phyloP scores from a whole-genome alignment of 352 stramenopile species.

The Globisporangium perplexum region DNA sequence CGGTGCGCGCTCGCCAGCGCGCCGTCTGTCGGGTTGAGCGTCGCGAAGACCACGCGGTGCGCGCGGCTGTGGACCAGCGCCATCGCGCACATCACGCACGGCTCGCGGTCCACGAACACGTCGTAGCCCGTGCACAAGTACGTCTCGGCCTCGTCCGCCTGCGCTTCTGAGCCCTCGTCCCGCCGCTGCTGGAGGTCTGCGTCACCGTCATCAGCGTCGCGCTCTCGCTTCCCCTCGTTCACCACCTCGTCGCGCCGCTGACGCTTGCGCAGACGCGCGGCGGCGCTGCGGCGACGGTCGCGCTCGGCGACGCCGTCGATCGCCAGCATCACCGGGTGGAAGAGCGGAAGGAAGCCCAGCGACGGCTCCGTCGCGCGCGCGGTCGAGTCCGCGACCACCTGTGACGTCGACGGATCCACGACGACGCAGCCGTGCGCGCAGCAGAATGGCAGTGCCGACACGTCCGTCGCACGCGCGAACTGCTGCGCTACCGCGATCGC shows the following conservation, averaged over 20 bases:
- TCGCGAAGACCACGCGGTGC: slow-evolving; percentile 71
- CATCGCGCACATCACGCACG: slow-evolving; percentile 89
- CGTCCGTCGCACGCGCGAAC: slow-evolving; percentile 7
- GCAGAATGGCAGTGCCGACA: slow-evolving; percentile 13
- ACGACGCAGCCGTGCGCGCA: slow-evolving; percentile 54
- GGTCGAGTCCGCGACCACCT: slow-evolving; percentile 24
- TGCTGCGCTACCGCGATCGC: slow-evolving; percentile 20
- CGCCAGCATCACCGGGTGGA: slow-evolving; percentile 65
- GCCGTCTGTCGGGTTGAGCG: slow-evolving; percentile 45
- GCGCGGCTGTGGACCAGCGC: slow-evolving; percentile 83
- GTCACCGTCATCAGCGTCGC: slow-evolving; percentile 1
- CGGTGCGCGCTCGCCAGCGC: slow-evolving; percentile 54
- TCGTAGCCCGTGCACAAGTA: slow-evolving; percentile 90
- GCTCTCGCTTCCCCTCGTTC: neutral
- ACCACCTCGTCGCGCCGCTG: slow-evolving; percentile 17
- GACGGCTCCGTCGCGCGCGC: neutral
- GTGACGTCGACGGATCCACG: slow-evolving; percentile 31
- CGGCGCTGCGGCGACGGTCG: slow-evolving; percentile 34
- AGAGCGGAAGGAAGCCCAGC: slow-evolving; percentile 46
- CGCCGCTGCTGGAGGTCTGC: neutral
- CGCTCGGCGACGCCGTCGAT: slow-evolving; percentile 61
- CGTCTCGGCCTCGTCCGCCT: slow-evolving; percentile 27
- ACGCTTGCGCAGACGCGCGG: slow-evolving; percentile 21
- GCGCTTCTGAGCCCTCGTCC: neutral
- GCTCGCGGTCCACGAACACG: slow-evolving; percentile 79